Percentiles rank a stretch among this genome's conserved stretches.
Evolutionary conservation across 2,329 filamentous ascomycete species (phyloP).

Genomic region (Nothomitra cinnamomea): DNA sequence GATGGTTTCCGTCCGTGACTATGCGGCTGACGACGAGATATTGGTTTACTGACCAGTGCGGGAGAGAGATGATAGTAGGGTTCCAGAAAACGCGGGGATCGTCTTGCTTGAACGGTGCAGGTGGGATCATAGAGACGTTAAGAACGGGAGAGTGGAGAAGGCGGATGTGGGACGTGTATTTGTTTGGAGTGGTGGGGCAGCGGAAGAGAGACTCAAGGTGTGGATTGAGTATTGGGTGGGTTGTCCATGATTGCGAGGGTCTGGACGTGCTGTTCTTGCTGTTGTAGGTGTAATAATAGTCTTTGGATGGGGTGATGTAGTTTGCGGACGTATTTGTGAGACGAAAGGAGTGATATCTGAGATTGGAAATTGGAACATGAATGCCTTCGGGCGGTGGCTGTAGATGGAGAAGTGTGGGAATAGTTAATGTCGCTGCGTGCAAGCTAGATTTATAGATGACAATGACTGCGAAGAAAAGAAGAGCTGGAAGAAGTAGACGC

Average conservation of each 20-base stretch:
- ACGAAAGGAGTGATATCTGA: conserved; percentile 6
- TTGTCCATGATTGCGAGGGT: neutral
- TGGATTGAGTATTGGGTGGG: conserved; percentile 10
- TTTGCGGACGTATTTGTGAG: conserved; percentile 9
- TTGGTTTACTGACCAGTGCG: conserved; percentile 21
- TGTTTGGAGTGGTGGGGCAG: conserved; percentile 15
- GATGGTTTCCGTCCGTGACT: conserved; percentile 19
- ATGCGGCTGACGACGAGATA: conserved; percentile 23
- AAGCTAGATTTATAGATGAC: conserved; percentile 10
- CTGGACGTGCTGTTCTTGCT: conserved; percentile 1
- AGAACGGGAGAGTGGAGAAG: conserved; percentile 15
- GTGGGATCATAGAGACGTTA: conserved; percentile 20
- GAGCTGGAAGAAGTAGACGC: conserved; percentile 13
- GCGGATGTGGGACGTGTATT: conserved; percentile 20
- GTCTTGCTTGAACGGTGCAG: conserved; percentile 9
- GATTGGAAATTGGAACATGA: conserved; percentile 8
- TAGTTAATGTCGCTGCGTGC: conserved; percentile 6
- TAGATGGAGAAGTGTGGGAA: conserved; percentile 7
- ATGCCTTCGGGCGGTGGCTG: conserved; percentile 9
- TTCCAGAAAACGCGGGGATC: conserved; percentile 22
- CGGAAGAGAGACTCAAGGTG: conserved; percentile 11
- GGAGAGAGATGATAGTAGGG: conserved; percentile 23
- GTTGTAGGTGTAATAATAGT: conserved; percentile 9
- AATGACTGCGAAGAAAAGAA: conserved; percentile 12
- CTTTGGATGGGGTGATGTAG: conserved; percentile 9